Base-by-base conservation (phyloP, 2,329 filamentous ascomycete species). In the Colletotrichum chrysophilum region DNA sequence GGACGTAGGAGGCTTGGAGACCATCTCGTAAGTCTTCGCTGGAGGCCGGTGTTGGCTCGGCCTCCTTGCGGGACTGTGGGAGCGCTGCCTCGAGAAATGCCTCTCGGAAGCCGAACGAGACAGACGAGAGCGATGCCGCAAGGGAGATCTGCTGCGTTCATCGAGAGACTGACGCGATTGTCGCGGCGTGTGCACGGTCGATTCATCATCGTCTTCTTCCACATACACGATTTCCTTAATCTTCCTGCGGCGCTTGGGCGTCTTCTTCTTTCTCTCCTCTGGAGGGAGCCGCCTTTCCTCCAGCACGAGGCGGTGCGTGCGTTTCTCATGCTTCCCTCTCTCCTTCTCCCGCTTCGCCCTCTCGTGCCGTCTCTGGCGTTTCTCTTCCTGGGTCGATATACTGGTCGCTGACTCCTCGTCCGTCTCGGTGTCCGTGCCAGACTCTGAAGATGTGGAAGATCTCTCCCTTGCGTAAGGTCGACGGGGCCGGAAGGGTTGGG, bases 401-500 rank as follows among this genome's bases (percentile, higher is more conserved):
- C 83, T 84, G 6, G 80, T 80, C n/a, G 83, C 83, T n/a, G 84
- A 85, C 16, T 85, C 85, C 52, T 81, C 81, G 24, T 85, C 86
- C 7, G 85, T 85, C 30, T 84, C 86, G 66, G 80, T 83, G 21
- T 85, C 86, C 6, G 85, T 85, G 28, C 84, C 86, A 66, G 80
- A 82, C 9, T 83, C 79, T 4, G 85, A 68, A 65, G 80, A 84
- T 60, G 80, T 81, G 68, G 80, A 85, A 30, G 82, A 85, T 52
- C 80, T 79, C 69, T 80, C 81, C 55, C 86, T 85, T 26, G 80
- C 79, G 8, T 74, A 36, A 24, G 55, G 12, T 38, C 34, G 70
- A n/a, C 58, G 74, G 21, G 83, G 84, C 28, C 84, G 85, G 5
- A 86, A 87, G 48, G 83, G 84, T 75, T 84, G 83, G 32, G 82